Percentiles rank a stretch among this genome's conserved stretches.
phyloP scores from a whole-genome alignment of 2,329 filamentous ascomycete genomes.

The Phialophora expanda region DNA sequence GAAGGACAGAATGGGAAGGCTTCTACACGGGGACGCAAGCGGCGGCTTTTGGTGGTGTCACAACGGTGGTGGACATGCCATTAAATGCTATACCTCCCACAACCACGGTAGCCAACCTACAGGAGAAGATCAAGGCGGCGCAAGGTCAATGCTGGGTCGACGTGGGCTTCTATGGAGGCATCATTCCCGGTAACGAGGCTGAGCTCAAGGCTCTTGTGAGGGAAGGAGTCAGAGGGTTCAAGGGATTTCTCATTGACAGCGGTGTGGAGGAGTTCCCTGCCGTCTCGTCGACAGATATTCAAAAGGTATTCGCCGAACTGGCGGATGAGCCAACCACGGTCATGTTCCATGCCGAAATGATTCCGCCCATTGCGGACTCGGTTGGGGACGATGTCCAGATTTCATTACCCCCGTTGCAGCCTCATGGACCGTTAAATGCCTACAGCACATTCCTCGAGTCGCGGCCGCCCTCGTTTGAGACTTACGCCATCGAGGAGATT shows the following conservation, averaged over 20 bases:
- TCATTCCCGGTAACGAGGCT: constrained; percentile 84
- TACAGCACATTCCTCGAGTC: constrained; percentile 94
- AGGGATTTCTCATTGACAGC: constrained; percentile 95
- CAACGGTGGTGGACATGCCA: constrained; percentile 97
- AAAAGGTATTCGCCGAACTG: constrained; percentile 78
- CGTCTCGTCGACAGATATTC: constrained; percentile 78
- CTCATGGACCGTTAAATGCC: constrained; percentile 71
- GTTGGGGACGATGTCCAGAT: constrained; percentile 77
- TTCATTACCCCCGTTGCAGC: constrained; percentile 71
- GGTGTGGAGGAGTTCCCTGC: constrained; percentile 96
- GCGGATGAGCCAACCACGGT: constrained; percentile 83
- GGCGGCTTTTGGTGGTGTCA: constrained; percentile 93
- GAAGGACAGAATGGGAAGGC: constrained; percentile 96
- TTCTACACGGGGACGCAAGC: constrained; percentile 94
- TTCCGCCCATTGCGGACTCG: constrained; percentile 80
- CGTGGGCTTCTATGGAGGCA: constrained; percentile 96
- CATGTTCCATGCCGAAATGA: constrained; percentile 99
- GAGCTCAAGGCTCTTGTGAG: constrained; percentile 81
- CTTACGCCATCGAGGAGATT: constrained; percentile 86
- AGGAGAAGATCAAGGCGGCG: constrained; percentile 84
- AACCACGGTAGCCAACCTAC: constrained; percentile 80
- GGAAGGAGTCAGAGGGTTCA: constrained; percentile 90
- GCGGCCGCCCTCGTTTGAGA: constrained; percentile 87
- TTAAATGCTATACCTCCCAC: constrained; percentile 96
- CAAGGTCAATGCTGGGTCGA: constrained; percentile 94